Percentiles rank a stretch among this genome's conserved stretches.
Evolutionary conservation across 257 asterid species (phyloP).

Genomic region (Plantago major): DNA sequence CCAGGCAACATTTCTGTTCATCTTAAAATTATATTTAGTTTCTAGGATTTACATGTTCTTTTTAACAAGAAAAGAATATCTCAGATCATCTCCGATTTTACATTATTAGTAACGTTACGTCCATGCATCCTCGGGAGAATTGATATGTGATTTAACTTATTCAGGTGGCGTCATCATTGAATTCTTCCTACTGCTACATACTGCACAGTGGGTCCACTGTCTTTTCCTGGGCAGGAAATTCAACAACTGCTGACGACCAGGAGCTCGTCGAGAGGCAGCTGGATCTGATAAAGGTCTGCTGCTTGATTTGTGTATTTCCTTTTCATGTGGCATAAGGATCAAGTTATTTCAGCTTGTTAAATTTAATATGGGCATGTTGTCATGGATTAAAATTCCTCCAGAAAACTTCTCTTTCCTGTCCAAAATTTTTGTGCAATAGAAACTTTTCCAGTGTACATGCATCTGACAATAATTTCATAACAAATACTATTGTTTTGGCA

Average conservation of each 20-base stretch:
- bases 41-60: no score
- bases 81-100: not conserved
- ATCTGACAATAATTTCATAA: no score
- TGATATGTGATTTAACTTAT: slow-evolving; percentile 21
- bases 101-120: not conserved
- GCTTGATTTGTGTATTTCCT: slow-evolving; percentile 13
- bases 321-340: slow-evolving; percentile 1
- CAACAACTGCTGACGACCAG: slow-evolving; percentile 80
- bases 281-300: slow-evolving; percentile 79
- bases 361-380: not conserved
- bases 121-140: slow-evolving; percentile 17
- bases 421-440: no score
- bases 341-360: slow-evolving; percentile 13
- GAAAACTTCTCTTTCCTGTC: no score
- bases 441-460: no score
- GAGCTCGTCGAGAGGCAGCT: slow-evolving; percentile 97
- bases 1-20: no score
- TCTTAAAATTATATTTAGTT: no score
- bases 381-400: not conserved
- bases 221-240: slow-evolving; percentile 88
- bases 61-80: no score
- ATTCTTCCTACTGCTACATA: slow-evolving; percentile 90
- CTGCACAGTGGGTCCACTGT: slow-evolving; percentile 74
- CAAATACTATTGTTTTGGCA: no score
- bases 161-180: slow-evolving; percentile 91